Conservation (phyloP, 2,329 filamentous ascomycete species). For the Fusarium tuaranense region DNA sequence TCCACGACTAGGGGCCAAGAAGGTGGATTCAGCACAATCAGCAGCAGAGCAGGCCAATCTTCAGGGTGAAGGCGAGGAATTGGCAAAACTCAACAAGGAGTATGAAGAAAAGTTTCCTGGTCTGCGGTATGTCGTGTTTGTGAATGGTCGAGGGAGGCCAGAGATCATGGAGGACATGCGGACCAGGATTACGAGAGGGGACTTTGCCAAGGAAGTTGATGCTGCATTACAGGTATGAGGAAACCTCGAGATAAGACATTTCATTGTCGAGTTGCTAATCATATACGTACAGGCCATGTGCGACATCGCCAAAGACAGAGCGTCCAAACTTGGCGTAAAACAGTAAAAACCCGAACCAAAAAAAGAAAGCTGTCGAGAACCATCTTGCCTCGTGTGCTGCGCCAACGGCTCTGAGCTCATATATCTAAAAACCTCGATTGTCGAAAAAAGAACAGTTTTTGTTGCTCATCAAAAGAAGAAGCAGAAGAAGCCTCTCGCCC, state of each 20-base stretch:
- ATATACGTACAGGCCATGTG: constrained; percentile 77
- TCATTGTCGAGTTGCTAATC: constrained; percentile 22
- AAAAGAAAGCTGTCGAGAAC: not conserved
- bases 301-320: constrained; percentile 87
- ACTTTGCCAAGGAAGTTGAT: constrained; percentile 74
- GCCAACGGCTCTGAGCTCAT: constrained; percentile 8
- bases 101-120: constrained; percentile 88
- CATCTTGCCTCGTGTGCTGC: constrained; percentile 3
- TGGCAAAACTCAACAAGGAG: constrained; percentile 76
- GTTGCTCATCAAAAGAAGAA: not conserved
- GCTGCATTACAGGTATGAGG: constrained; percentile 78
- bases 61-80: constrained; percentile 69
- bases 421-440: constrained; percentile 10
- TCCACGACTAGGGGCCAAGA: constrained; percentile 84
- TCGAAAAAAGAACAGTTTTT: not conserved
- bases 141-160: constrained; percentile 80
- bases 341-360: not conserved
- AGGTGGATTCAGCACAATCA: constrained; percentile 84
- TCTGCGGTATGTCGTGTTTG: constrained; percentile 90
- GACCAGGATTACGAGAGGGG: constrained; percentile 74
- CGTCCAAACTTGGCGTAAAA: constrained; percentile 48
- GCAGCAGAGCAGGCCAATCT: constrained; percentile 85
- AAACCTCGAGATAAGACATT: not conserved
- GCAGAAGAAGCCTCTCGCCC: not conserved
- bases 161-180: constrained; percentile 88